These are phyloP conservation scores for Pluteus cervinus DNA, from an alignment of 768 basidiomycete genomes.

Conservation along the genomic window DNA sequence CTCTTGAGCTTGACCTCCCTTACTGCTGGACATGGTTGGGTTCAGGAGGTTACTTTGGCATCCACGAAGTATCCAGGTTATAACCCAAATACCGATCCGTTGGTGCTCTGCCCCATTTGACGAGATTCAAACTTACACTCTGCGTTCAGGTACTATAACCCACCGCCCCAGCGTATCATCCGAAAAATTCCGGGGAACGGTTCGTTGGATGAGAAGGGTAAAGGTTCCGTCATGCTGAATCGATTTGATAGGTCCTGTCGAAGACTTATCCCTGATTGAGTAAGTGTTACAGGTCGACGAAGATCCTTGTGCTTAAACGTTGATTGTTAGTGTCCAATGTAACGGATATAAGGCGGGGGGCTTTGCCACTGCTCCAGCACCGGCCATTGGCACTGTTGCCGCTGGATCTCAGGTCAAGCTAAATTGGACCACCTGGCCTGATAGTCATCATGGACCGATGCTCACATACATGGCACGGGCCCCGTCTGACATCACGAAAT, in stretches of 20 bases:
- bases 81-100: slow-evolving; percentile 31
- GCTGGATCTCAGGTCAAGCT: slow-evolving; percentile 32
- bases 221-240: neutral
- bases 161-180: slow-evolving; percentile 32
- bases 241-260: slow-evolving; percentile 25
- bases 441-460: slow-evolving; percentile 34
- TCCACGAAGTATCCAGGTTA: slow-evolving; percentile 30
- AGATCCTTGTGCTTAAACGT: no score
- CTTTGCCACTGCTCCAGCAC: slow-evolving; percentile 27
- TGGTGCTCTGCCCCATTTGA: neutral
- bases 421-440: slow-evolving; percentile 36
- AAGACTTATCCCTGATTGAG: slow-evolving; percentile 32
- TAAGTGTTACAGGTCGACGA: no score
- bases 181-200: slow-evolving; percentile 37
- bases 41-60: slow-evolving; percentile 29
- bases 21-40: slow-evolving; percentile 38
- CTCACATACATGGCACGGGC: slow-evolving; percentile 44
- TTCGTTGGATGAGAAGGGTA: slow-evolving; percentile 8
- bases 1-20: no score
- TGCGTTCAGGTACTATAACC: slow-evolving; percentile 16
- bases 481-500: slow-evolving; percentile 35
- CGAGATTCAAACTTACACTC: neutral
- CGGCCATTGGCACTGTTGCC: slow-evolving; percentile 32
- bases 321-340: slow-evolving; percentile 30
- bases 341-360: slow-evolving; percentile 22